Conservation (phyloP, 805 yeast species). For the Yamadazyma nakazawae region DNA sequence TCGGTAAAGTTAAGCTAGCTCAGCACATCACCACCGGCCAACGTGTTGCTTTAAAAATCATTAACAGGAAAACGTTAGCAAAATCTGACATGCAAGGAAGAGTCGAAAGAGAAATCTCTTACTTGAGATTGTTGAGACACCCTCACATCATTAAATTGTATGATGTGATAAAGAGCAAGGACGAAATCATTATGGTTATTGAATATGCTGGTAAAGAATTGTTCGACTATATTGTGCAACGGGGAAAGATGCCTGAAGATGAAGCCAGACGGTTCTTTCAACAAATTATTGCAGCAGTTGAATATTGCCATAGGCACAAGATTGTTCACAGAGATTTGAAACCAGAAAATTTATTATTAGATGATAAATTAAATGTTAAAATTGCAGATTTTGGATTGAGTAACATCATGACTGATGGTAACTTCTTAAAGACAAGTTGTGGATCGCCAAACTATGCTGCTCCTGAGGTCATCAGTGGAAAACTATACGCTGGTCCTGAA, state of each 20-base stretch:
- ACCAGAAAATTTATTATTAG: conserved; percentile 88
- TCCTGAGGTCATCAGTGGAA: conserved; percentile 93
- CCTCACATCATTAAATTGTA: conserved; percentile 94
- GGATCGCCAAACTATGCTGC: conserved; percentile 98
- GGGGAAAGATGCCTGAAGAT: conserved; percentile 87
- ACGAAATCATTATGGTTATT: conserved; percentile 95
- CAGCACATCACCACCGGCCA: conserved; percentile 89
- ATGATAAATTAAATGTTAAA: conserved; percentile 86
- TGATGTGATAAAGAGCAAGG: conserved; percentile 92
- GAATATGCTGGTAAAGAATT: conserved; percentile 96
- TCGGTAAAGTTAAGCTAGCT: conserved; percentile 92
- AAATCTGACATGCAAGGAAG: conserved; percentile 97
- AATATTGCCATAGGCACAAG: conserved; percentile 93
- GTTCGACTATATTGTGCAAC: conserved; percentile 91
- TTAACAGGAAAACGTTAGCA: conserved; percentile 86
- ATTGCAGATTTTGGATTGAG: conserved; percentile 95
- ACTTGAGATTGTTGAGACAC: conserved; percentile 81
- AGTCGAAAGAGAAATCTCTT: conserved; percentile 90
- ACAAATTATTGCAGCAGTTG: conserved; percentile 94
- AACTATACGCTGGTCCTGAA: conserved; percentile 95
- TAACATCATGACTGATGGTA: conserved; percentile 97
- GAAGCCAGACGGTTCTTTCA: conserved; percentile 94
- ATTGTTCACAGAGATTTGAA: conserved; percentile 95
- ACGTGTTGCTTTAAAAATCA: conserved; percentile 87
- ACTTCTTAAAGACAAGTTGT: conserved; percentile 89